Percentiles rank a stretch among this genome's conserved stretches.
Conservation (phyloP, 202 grass and related monocot genomes). For the Setaria italica region DNA sequence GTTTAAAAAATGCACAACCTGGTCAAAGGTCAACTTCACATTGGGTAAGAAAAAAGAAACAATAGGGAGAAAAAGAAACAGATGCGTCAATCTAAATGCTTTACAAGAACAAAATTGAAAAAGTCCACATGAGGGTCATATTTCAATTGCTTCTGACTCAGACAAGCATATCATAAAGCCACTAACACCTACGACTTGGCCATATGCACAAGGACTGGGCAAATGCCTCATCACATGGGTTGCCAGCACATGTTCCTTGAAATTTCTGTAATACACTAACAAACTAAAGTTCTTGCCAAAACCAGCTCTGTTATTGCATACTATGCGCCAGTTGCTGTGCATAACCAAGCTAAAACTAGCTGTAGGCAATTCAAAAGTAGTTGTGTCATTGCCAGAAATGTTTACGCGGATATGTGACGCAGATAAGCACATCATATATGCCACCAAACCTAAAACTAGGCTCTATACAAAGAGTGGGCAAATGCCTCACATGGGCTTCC, state of each 20-base stretch:
- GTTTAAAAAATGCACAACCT: background rate
- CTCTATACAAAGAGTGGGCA: background rate
- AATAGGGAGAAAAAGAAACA: background rate
- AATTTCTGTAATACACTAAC: background rate
- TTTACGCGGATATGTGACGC: background rate
- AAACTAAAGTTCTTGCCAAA: background rate
- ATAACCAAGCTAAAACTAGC: background rate
- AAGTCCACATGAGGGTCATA: background rate
- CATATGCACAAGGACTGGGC: background rate
- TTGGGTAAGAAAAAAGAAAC: background rate
- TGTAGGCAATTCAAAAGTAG: background rate
- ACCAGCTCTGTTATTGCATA: background rate
- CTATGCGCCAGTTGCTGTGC: background rate
- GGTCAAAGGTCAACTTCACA: background rate
- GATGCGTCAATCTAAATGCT: background rate
- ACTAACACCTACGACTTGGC: constrained; percentile 12
- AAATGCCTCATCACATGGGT: constrained; percentile 26
- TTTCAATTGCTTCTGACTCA: constrained; percentile 36
- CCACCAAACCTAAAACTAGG: constrained; percentile 14
- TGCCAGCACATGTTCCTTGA: background rate
- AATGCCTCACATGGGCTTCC: background rate
- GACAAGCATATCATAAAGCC: constrained; percentile 38
- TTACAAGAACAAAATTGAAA: background rate
- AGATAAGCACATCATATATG: constrained; percentile 15
- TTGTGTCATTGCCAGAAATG: background rate